These are phyloP conservation scores for Ceratocystis variospora DNA, from an alignment of 2,329 filamentous ascomycete genomes.

Conservation along the genomic window DNA sequence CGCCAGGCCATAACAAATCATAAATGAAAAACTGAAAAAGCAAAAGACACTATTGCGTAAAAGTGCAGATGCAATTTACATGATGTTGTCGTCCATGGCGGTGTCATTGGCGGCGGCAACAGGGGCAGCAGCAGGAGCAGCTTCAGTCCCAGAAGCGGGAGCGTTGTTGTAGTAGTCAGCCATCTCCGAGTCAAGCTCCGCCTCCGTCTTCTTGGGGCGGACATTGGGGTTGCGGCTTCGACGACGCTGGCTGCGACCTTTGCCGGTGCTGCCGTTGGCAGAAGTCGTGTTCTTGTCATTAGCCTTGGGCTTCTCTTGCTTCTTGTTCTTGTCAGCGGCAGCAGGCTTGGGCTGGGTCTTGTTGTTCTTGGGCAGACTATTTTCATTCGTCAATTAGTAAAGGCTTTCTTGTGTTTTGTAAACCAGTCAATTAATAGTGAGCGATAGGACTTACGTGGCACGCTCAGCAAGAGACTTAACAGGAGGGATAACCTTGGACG, in stretches of 20 bases:
- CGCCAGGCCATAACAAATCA: conserved; percentile 15
- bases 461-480: conserved; percentile 68
- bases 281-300: not conserved
- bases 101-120: conserved; percentile 41
- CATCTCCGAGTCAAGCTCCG: conserved; percentile 97
- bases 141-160: conserved; percentile 30
- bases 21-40: not conserved
- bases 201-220: conserved; percentile 72
- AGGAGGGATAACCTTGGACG: conserved; percentile 51
- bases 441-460: conserved; percentile 43
- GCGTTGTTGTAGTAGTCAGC: conserved; percentile 68
- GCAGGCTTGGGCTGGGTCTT: conserved; percentile 74
- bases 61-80: conserved; percentile 4
- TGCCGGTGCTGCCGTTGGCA: conserved; percentile 27
- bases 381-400: conserved; percentile 18
- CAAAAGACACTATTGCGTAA: not conserved
- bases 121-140: conserved; percentile 34
- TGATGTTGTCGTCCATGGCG: conserved; percentile 43
- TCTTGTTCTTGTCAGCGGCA: conserved; percentile 54
- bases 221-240: conserved; percentile 47
- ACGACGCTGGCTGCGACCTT: conserved; percentile 33
- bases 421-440: not conserved
- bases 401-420: conserved; percentile 21
- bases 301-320: conserved; percentile 34
- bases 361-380: conserved; percentile 31